Evolutionary conservation across 208 protist genomes (phyloP), one percentile per base, ranked within the genome.

Genomic region (Willaertia magna): DNA sequence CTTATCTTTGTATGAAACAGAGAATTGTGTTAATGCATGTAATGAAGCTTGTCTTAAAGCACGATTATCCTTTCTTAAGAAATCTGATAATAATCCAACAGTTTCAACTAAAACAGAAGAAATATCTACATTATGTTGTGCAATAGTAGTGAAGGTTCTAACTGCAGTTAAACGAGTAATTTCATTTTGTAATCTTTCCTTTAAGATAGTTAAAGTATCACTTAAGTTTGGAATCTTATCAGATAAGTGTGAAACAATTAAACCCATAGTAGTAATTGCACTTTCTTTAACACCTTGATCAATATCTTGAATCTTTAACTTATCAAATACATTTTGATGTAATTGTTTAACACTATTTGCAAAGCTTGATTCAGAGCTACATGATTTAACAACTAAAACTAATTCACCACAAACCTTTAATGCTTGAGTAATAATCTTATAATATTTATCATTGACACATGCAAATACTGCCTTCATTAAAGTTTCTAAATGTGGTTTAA

Each of bases 201-300:
- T n/a, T 43, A 89, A 85, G 18, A 88, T n/a, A 9, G 14, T 79
- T 0, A 90, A 47, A 26, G 44, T 12, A 16, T 74, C 39, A 0
- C 82, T 39, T 2, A 86, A 46, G 20, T 75, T 30, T 47, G 87
- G 78, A 11, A 91, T 49, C 1, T 42, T 85, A 79, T 93, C 88
- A 76, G 91, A 91, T 75, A 93, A 85, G 39, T 89, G 74, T 1
- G 91, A 76, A 14, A 96, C 52, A 18, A 93, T 85, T 0, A 84
- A 26, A 59, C 91, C 92, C 16, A 93, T 89, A 42, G 85, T 89
- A 4, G 74, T 83, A 87, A 95, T 94, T 26, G 91, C 88, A 46
- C 78, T 39, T 85, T 96, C 93, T 85, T 95, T 95, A 39, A 96
- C 93, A 55, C 95, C 93, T 87, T 95, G 93, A 85, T 96, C 93